Conservation (phyloP, 306 rosid genomes). For the Cicer arietinum region DNA sequence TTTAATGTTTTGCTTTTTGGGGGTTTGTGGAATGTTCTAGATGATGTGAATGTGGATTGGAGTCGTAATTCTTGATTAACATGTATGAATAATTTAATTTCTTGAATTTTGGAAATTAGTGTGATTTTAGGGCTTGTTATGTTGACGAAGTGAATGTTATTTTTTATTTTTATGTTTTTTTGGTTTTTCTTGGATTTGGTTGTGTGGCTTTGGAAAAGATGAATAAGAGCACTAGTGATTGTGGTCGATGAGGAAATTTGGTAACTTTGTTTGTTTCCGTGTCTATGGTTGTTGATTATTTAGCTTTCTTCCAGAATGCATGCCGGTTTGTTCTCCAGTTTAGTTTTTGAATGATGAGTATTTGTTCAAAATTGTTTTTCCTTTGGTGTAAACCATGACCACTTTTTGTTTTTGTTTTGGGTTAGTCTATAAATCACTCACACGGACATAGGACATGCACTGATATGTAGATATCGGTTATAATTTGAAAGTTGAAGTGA, state of each 20-base stretch:
- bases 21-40: background rate
- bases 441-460: background rate
- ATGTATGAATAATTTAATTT: background rate
- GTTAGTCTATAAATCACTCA: background rate
- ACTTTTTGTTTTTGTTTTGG: background rate
- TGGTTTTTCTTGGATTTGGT: background rate
- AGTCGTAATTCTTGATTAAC: background rate
- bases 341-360: background rate
- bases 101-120: slow-evolving; percentile 22
- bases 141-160: background rate
- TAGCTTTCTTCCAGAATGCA: background rate
- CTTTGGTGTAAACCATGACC: background rate
- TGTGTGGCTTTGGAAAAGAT: slow-evolving; percentile 25
- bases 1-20: background rate
- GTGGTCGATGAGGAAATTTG: background rate
- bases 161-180: background rate
- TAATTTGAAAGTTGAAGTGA: background rate
- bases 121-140: slow-evolving; percentile 21
- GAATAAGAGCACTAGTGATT: slow-evolving; percentile 1
- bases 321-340: background rate
- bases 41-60: background rate
- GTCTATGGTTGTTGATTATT: slow-evolving; percentile 9
- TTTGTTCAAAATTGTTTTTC: background rate
- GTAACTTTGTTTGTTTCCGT: slow-evolving; percentile 6
- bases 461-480: background rate